These are phyloP conservation scores for Acacia pycnantha DNA, from an alignment of 331 rosid genomes.

Conservation along the genomic window DNA sequence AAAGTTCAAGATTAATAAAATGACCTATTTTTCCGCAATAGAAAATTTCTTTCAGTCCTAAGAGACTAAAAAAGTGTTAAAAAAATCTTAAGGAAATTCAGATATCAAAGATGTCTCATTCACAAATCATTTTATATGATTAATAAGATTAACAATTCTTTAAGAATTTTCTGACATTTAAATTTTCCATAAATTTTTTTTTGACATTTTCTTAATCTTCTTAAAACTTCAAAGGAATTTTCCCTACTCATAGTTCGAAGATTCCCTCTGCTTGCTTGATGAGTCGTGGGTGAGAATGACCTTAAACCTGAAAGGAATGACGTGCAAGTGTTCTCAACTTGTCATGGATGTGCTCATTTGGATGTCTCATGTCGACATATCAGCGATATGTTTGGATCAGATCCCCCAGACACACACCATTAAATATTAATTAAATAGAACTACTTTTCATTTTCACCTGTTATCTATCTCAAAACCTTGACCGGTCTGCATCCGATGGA, in stretches of 20 bases:
- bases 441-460: not conserved
- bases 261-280: not conserved
- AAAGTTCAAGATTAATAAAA: not conserved
- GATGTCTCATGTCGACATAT: constrained; percentile 55
- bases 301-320: not conserved
- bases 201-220: no score
- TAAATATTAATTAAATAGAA: not conserved
- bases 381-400: constrained; percentile 14
- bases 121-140: no score
- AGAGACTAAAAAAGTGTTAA: no score
- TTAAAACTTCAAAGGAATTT: no score
- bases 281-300: not conserved
- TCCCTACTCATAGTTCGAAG: not conserved
- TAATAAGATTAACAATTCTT: no score
- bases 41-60: no score
- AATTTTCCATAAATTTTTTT: no score
- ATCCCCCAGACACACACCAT: not conserved
- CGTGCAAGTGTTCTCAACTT: not conserved
- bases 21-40: not conserved
- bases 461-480: not conserved
- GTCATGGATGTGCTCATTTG: constrained; percentile 51
- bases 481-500: constrained; percentile 27
- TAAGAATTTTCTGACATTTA: no score
- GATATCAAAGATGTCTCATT: no score
- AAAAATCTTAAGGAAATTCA: no score